Percentiles rank a stretch among this genome's conserved stretches.
phyloP scores from a whole-genome alignment of 164 flowering plant species.

The Stephania japonica region DNA sequence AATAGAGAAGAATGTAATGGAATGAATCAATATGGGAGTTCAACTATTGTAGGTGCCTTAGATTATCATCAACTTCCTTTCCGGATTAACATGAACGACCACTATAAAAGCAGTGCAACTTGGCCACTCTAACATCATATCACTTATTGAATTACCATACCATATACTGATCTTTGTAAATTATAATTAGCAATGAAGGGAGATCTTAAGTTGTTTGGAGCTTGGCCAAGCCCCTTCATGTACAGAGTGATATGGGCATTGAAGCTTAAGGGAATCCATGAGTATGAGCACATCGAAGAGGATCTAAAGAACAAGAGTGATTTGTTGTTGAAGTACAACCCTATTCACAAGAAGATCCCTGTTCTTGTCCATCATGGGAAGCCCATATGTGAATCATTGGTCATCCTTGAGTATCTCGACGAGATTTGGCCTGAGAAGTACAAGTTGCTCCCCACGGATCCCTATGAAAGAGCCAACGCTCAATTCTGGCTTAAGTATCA shows the following conservation, averaged over 20 bases:
- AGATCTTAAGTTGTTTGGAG: slow-evolving; percentile 27
- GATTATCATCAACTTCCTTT: too few relatives aligned
- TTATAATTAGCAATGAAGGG: slow-evolving; percentile 14
- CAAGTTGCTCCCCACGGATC: slow-evolving; percentile 27
- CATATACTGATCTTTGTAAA: too few relatives aligned
- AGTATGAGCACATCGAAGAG: slow-evolving; percentile 31
- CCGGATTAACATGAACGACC: too few relatives aligned
- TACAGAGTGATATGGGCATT: slow-evolving; percentile 42
- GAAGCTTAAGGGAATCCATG: slow-evolving; percentile 29
- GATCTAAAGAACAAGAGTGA: slow-evolving; percentile 20
- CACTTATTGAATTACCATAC: too few relatives aligned
- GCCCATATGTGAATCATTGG: slow-evolving; percentile 27
- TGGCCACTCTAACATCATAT: too few relatives aligned
- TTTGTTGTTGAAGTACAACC: slow-evolving; percentile 22
- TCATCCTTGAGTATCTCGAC: slow-evolving; percentile 36
- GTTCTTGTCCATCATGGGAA: slow-evolving; percentile 35
- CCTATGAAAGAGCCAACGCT: slow-evolving; percentile 28
- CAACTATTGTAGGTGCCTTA: too few relatives aligned
- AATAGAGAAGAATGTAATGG: too few relatives aligned
- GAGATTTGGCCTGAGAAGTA: slow-evolving; percentile 30
- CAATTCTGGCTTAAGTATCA: slow-evolving; percentile 32
- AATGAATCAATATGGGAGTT: too few relatives aligned
- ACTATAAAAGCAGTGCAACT: too few relatives aligned
- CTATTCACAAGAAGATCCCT: slow-evolving; percentile 37
- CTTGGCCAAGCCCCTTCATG: slow-evolving; percentile 29